A percentile compares a stretch with the other conserved stretches of the same genome.
Conservation (phyloP, 306 rosid genomes). For the Vicia faba region DNA sequence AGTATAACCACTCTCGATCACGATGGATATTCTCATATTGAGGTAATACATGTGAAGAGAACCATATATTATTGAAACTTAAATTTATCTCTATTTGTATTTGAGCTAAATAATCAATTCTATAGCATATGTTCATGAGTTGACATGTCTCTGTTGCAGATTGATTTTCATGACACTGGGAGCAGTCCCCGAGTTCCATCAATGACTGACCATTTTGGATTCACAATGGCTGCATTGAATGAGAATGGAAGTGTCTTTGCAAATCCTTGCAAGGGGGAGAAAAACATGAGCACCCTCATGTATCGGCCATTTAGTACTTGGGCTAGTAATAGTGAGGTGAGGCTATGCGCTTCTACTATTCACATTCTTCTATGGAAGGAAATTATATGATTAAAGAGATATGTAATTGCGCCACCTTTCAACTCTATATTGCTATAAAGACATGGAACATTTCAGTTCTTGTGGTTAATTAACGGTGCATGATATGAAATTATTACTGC, state of each 20-base stretch:
- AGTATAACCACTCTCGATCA: conserved; percentile 77
- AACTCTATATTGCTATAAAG: conserved; percentile 20
- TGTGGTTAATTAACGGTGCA: conserved; percentile 1
- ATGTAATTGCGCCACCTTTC: neutral
- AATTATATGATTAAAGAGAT: conserved; percentile 1
- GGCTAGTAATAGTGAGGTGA: conserved; percentile 95
- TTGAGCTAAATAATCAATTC: conserved; percentile 4
- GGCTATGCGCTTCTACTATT: conserved; percentile 30
- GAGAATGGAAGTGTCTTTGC: conserved; percentile 85
- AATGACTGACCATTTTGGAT: conserved; percentile 97
- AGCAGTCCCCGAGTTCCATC: conserved; percentile 90
- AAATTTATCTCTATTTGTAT: neutral
- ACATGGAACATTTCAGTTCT: conserved; percentile 5
- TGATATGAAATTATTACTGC: conserved; percentile 20
- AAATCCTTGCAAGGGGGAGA: conserved; percentile 93
- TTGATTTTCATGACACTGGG: conserved; percentile 94
- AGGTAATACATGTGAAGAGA: conserved; percentile 49
- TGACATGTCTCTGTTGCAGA: conserved; percentile 52
- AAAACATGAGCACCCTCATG: conserved; percentile 91
- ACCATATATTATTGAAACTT: conserved; percentile 22
- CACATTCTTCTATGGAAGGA: conserved; percentile 2
- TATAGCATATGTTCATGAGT: conserved; percentile 19
- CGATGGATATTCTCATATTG: conserved; percentile 90
- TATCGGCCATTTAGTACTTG: conserved; percentile 93
- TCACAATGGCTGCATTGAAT: conserved; percentile 90